phyloP scores from a whole-genome alignment of 2,329 filamentous ascomycete genomes.

The Cladorrhinum sp. region DNA sequence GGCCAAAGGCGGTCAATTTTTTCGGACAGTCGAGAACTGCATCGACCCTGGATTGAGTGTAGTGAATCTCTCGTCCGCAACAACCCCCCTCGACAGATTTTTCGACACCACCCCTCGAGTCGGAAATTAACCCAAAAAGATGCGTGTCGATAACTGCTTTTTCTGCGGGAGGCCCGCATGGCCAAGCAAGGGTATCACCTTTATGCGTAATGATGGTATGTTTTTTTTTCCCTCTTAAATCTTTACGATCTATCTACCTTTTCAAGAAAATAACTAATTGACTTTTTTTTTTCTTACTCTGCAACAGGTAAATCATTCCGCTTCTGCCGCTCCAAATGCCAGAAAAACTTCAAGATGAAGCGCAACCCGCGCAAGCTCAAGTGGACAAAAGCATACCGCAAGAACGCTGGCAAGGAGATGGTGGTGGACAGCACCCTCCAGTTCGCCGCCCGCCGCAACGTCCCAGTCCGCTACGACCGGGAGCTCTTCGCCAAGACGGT shows the following conservation, averaged over 20 bases:
- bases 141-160: constrained; percentile 30
- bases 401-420: constrained; percentile 80
- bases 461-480: constrained; percentile 93
- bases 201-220: constrained; percentile 48
- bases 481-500: constrained; percentile 84
- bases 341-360: constrained; percentile 91
- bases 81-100: constrained; percentile 4
- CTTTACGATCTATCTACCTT: no score
- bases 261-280: neutral
- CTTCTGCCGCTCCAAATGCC: constrained; percentile 60
- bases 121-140: constrained; percentile 18
- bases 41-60: neutral
- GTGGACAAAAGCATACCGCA: constrained; percentile 94
- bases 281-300: neutral
- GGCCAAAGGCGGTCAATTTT: constrained; percentile 9
- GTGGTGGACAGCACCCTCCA: constrained; percentile 91
- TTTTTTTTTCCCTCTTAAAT: neutral
- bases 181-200: constrained; percentile 55
- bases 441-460: constrained; percentile 89
- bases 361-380: constrained; percentile 94
- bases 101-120: constrained; percentile 12
- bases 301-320: constrained; percentile 45
- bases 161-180: constrained; percentile 44
- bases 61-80: neutral
- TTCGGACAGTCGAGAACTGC: neutral